A percentile compares a stretch with the other conserved stretches of the same genome.
Evolutionary conservation across 2,329 filamentous ascomycete genomes (phyloP).

Genomic region (Pseudohalonectria lignicola): DNA sequence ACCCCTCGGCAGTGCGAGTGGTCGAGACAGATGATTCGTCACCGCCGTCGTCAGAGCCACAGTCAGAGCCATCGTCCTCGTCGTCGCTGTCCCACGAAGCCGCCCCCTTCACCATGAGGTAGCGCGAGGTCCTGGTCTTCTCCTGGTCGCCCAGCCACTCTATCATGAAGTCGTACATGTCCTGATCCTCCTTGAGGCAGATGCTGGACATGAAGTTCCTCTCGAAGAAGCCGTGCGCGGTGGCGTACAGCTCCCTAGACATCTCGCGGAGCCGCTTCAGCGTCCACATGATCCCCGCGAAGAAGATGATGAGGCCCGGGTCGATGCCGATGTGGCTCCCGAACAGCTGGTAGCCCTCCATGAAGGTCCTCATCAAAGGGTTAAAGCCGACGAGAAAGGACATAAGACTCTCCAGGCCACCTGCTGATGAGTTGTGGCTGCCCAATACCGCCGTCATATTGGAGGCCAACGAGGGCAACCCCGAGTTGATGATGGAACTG

Average conservation of each 20-base stretch:
- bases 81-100: constrained; percentile 43
- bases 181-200: constrained; percentile 41
- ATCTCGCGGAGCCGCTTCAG: constrained; percentile 22
- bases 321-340: constrained; percentile 35
- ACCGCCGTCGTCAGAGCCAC: constrained; percentile 26
- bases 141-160: constrained; percentile 45
- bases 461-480: too few species aligned
- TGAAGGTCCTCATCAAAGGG: constrained; percentile 26
- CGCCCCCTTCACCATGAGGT: constrained; percentile 43
- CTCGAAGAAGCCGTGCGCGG: constrained; percentile 19
- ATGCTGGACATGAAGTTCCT: constrained; percentile 39
- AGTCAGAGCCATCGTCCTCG: constrained; percentile 40
- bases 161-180: constrained; percentile 48
- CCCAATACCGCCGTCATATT: too few species aligned
- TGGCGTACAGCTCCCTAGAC: constrained; percentile 17
- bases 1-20: constrained; percentile 18
- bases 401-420: constrained; percentile 18
- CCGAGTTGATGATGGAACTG: too few species aligned
- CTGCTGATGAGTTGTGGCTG: too few species aligned
- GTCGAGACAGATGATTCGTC: constrained; percentile 9
- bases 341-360: constrained; percentile 33
- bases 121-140: constrained; percentile 36
- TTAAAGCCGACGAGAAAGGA: constrained; percentile 30
- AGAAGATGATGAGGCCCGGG: constrained; percentile 32
- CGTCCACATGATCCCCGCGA: constrained; percentile 36